Conservation (phyloP, 2,329 filamentous ascomycete genomes). For the Neophaeococcomyces aloes region DNA sequence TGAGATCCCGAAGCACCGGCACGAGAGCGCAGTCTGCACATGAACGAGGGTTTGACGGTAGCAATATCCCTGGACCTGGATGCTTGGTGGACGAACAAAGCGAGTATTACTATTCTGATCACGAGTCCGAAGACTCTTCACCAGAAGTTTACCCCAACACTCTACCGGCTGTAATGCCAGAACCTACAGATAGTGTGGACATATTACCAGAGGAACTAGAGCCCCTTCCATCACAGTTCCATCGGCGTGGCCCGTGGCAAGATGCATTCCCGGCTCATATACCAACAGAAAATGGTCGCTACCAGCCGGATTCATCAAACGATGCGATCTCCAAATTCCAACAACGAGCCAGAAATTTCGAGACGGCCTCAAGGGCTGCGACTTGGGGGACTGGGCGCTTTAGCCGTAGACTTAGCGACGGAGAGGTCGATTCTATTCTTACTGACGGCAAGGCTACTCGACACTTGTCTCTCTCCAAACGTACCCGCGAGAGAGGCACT, state of each 20-base stretch:
- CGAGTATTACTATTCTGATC: constrained; percentile 27
- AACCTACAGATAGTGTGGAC: constrained; percentile 19
- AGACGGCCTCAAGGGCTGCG: constrained; percentile 44
- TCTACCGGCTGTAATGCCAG: constrained; percentile 23
- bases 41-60: constrained; percentile 26
- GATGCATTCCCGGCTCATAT: constrained; percentile 26
- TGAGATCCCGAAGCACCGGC: constrained; percentile 28
- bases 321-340: constrained; percentile 46
- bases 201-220: constrained; percentile 24
- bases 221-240: constrained; percentile 29
- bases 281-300: constrained; percentile 19
- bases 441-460: constrained; percentile 33
- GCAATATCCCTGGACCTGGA: constrained; percentile 42
- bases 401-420: constrained; percentile 34
- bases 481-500: constrained; percentile 32
- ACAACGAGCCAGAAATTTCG: constrained; percentile 40
- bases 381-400: constrained; percentile 41
- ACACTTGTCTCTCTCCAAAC: constrained; percentile 26
- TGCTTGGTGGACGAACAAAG: constrained; percentile 36
- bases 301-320: constrained; percentile 44
- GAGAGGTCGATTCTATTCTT: constrained; percentile 40
- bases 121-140: constrained; percentile 21
- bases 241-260: constrained; percentile 38
- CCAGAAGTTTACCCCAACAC: constrained; percentile 24
- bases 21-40: constrained; percentile 27